Conservation (phyloP, 129 eudicot species). For the Scalesia atractyloides region DNA sequence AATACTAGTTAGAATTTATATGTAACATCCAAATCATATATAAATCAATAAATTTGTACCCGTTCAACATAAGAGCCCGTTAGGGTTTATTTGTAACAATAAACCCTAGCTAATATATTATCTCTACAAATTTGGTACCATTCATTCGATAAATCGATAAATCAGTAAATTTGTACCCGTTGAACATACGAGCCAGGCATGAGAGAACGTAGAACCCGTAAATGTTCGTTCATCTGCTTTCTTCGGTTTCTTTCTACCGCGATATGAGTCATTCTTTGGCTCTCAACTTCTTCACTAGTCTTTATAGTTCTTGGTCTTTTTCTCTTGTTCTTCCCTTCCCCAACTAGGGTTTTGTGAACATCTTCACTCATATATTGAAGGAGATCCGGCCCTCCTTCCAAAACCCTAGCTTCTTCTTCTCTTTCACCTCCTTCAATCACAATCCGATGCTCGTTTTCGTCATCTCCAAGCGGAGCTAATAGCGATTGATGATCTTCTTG, state of each 20-base stretch:
- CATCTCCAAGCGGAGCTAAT: constrained; percentile 45
- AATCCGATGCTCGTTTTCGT: constrained; percentile 27
- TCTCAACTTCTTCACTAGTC: constrained; percentile 92
- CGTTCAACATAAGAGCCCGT: no score
- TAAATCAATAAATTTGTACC: no score
- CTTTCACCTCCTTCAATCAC: constrained; percentile 36
- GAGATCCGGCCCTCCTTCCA: constrained; percentile 43
- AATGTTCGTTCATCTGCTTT: constrained; percentile 98
- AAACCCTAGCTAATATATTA: no score
- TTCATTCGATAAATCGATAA: not conserved
- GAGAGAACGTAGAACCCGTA: constrained; percentile 89
- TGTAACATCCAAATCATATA: no score
- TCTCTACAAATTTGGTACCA: not conserved
- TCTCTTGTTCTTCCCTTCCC: constrained; percentile 70
- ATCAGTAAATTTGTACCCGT: constrained; percentile 54
- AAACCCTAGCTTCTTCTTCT: constrained; percentile 40
- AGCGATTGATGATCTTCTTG: constrained; percentile 49
- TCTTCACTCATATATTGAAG: constrained; percentile 54
- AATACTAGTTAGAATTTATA: no score
- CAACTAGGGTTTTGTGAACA: constrained; percentile 44
- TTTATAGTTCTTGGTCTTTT: constrained; percentile 84
- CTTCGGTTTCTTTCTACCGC: constrained; percentile 95
- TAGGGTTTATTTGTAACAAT: no score
- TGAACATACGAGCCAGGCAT: constrained; percentile 98
- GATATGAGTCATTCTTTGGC: constrained; percentile 98